Base-by-base conservation (phyloP, 768 basidiomycete species). In the Russula vinacea region DNA sequence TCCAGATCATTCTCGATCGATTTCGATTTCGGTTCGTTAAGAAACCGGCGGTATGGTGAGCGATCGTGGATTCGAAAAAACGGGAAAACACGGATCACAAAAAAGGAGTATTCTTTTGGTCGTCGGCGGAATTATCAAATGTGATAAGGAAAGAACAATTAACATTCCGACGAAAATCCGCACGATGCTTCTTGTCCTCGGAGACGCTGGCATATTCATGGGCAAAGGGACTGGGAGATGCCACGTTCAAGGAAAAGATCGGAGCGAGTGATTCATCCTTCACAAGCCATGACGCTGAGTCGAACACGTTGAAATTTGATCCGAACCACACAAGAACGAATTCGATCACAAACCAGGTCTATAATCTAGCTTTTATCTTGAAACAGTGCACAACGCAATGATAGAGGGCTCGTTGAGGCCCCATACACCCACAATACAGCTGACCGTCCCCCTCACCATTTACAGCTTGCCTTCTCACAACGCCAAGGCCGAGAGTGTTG, bases 321-420 rank as follows among this genome's bases (percentile, higher is more conserved):
- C 26, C 63, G 58, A 47, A 64, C 57, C 63, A 32, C 24, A 5
- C 9, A 45, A 45, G n/a, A 44, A 44, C 44, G 50, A 51, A 56
- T 62, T 50, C 5, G 11, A 26, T 45, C 19, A 17, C 37, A 44
- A 40, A 35, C 54, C 61, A 54, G 40, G 50, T 33, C 26, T 51
- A 40, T 26, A 17, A 42, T 22, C 33, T 57, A 37, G 37, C n/a
- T 60, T 56, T 56, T 42, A 60, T 65, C 60, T 54, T 11, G 9
- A 49, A 14, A 57, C 16, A 35, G 22, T 24, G 54, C 40, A 52
- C 29, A 42, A 51, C 17, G 55, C n/a, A 54, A 65, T 55, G 57
- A 58, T n/a, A 50, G 52, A 70, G 72, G 78, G 80, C 80, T 76
- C 82, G 83, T 85, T 84, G 83, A 84, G 83, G 83, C 83, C 82